Evolutionary conservation across 108 stramenopile genomes (phyloP).

Genomic region (Fragilaria crotonensis): DNA sequence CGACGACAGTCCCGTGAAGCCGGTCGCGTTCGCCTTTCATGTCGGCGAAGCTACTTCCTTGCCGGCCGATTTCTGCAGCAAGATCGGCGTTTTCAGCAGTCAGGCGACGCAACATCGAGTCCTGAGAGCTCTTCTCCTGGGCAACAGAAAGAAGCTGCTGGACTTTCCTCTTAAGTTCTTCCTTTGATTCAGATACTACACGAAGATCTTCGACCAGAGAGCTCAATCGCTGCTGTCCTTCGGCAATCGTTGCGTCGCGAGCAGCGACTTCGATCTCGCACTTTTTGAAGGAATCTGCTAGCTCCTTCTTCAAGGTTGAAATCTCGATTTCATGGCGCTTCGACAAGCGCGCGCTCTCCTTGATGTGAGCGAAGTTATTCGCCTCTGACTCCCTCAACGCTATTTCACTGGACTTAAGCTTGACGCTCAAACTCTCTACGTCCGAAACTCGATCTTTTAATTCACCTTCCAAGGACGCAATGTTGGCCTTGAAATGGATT

Average conservation of each 20-base stretch:
- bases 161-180: slow-evolving; percentile 6
- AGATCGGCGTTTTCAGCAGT: not conserved
- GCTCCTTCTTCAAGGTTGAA: not conserved
- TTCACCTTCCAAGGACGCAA: not conserved
- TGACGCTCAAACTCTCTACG: not conserved
- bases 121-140: not conserved
- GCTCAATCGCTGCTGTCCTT: not conserved
- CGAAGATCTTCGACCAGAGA: slow-evolving; percentile 4
- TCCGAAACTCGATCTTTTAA: not conserved
- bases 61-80: not conserved
- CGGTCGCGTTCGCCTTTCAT: not conserved
- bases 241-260: not conserved
- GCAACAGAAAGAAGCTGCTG: not conserved
- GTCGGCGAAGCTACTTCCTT: not conserved
- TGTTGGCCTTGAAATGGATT: not conserved
- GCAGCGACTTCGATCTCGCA: slow-evolving; percentile 1
- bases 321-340: not conserved
- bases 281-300: not conserved
- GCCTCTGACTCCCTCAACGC: not conserved
- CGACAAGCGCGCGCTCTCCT: not conserved
- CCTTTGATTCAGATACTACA: not conserved
- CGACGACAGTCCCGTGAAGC: not conserved
- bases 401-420: not conserved
- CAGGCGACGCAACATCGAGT: not conserved
- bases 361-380: not conserved